Evolutionary conservation across 2,329 filamentous ascomycete genomes (phyloP).

Genomic region (Pyrenochaeta sp.): DNA sequence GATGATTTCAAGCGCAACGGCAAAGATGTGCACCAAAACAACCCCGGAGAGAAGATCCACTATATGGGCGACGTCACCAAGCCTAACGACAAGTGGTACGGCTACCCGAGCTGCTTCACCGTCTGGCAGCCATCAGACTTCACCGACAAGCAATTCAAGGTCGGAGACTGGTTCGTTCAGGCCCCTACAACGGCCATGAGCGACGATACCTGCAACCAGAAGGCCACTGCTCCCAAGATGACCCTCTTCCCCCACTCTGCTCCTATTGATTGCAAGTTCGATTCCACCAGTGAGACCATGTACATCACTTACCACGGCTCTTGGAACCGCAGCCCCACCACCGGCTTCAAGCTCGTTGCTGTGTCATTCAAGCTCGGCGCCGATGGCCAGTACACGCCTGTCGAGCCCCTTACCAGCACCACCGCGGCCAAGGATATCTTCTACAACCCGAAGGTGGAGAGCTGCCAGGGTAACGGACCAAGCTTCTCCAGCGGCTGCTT

Average conservation of each 20-base stretch:
- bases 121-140: constrained; percentile 65
- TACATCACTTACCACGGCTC: constrained; percentile 76
- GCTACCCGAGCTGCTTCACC: constrained; percentile 74
- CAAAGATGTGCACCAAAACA: constrained; percentile 70
- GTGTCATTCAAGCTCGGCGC: constrained; percentile 51
- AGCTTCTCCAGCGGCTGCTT: constrained; percentile 59
- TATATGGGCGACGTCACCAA: constrained; percentile 65
- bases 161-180: constrained; percentile 49
- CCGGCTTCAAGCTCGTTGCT: constrained; percentile 59
- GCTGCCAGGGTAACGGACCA: constrained; percentile 57
- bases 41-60: constrained; percentile 77
- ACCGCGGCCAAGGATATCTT: constrained; percentile 63
- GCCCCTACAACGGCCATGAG: constrained; percentile 51
- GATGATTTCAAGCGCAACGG: constrained; percentile 67
- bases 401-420: constrained; percentile 55
- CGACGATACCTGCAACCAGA: constrained; percentile 54
- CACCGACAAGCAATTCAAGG: constrained; percentile 58
- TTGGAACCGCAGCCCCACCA: constrained; percentile 63
- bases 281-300: constrained; percentile 61
- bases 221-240: constrained; percentile 56
- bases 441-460: constrained; percentile 59
- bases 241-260: constrained; percentile 71
- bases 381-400: constrained; percentile 50
- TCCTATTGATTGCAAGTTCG: constrained; percentile 74
- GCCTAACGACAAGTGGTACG: constrained; percentile 65